A percentile compares a stretch with the other conserved stretches of the same genome.
phyloP scores from a whole-genome alignment of 768 basidiomycete species.

The Gymnopilus junonius region DNA sequence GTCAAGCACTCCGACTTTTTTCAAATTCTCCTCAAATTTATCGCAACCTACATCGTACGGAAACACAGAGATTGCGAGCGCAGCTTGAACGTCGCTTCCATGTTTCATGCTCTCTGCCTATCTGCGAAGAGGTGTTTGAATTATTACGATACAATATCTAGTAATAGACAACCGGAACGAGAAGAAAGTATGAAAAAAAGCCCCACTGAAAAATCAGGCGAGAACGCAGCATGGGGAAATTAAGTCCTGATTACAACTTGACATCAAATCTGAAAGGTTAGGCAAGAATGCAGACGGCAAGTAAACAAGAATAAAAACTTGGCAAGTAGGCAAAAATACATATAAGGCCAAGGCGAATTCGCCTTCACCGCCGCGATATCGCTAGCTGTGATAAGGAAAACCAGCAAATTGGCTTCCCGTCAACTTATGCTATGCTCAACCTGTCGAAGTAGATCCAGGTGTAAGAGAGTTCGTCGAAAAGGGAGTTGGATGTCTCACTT shows the following conservation, averaged over 20 bases:
- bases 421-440: slow-evolving; percentile 10
- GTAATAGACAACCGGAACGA: not conserved
- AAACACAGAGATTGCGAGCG: not conserved
- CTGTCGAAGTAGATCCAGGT: slow-evolving; percentile 18
- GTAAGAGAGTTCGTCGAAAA: slow-evolving; percentile 19
- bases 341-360: not conserved
- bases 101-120: not conserved
- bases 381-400: not conserved
- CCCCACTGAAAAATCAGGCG: not conserved
- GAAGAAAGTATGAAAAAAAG: not conserved
- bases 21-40: too few species aligned
- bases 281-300: not conserved
- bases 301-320: not conserved
- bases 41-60: too few species aligned
- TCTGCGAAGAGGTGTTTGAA: not conserved
- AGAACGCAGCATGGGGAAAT: not conserved
- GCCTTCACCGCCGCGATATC: not conserved
- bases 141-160: slow-evolving; percentile 6
- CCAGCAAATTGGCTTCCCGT: not conserved
- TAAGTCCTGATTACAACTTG: not conserved
- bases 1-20: too few species aligned
- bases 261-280: not conserved
- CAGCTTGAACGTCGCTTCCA: not conserved
- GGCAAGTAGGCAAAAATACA: not conserved
- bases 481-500: slow-evolving; percentile 21